Base-by-base conservation (phyloP, 164 flowering plant species). In the Magnolia sinica region DNA sequence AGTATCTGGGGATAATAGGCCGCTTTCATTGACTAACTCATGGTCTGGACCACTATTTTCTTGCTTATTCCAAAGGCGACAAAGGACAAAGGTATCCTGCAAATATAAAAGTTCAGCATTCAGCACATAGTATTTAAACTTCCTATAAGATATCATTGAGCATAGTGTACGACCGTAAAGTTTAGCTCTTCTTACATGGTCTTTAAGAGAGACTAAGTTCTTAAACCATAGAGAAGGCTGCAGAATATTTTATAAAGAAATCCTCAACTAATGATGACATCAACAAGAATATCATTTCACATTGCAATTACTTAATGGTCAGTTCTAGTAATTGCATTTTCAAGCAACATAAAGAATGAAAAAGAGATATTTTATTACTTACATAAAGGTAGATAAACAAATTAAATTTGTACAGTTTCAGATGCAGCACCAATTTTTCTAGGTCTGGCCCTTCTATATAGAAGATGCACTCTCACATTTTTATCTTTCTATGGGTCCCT, bases 1-100 rank as follows among this genome's bases (percentile, higher is more conserved):
- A 55, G 49, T 7, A 50, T 20, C 24, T 31, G 29, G 29, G 8
- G 55, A n/a, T 8, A 18, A 61, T 37, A 19, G 8, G 7, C 9
- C 27, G 4, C 22, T 61, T 37, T 73, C 67, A 61, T 31, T 65
- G 59, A 23, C 2, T 31, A 50, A n/a, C 45, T 50, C 74, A 16
- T 24, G 13, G 61, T 72, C 14, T 68, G 71, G 73, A 70, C 9
- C 58, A 59, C 51, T 50, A 37, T 61, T 74, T 51, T n/a, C 45
- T 18, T 64, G 61, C 37, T 65, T 64, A 22, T 64, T 74, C 70
- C 70, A 74, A 16, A 74, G 76, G 24, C 76, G 76, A 51, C 76
- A 74, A 24, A 74, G 71, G 49, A 65, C 71, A 74, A 74, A 74
- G 24, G 76, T 31, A 65, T 74, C 70, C 76, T 74, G 24, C 73